A percentile compares a stretch with the other conserved stretches of the same genome.
Conservation (phyloP, 768 basidiomycete genomes). For the Tricholoma bakamatsutake region DNA sequence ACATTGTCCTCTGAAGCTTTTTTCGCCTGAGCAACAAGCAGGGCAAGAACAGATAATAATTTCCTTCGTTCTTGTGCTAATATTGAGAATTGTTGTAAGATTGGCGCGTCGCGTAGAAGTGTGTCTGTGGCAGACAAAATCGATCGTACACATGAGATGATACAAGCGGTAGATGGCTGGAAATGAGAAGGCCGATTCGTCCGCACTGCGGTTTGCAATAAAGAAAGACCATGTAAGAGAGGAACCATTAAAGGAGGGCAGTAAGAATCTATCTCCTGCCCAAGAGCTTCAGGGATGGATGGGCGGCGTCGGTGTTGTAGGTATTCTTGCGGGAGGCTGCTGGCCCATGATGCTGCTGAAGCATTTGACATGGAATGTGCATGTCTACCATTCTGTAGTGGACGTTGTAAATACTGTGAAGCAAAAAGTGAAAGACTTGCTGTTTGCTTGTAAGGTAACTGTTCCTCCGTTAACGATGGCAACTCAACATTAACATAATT, state of each 20-base stretch:
- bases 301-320: slow-evolving; percentile 37
- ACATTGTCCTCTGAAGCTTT: slow-evolving; percentile 49
- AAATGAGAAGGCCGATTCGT: slow-evolving; percentile 78
- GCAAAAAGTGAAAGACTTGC: slow-evolving; percentile 24
- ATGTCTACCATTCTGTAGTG: slow-evolving; percentile 36
- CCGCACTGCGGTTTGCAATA: slow-evolving; percentile 81
- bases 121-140: slow-evolving; percentile 82
- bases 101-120: slow-evolving; percentile 71
- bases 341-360: slow-evolving; percentile 52
- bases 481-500: slow-evolving; percentile 83
- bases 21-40: slow-evolving; percentile 76
- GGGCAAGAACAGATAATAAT: slow-evolving; percentile 75
- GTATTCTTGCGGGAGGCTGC: slow-evolving; percentile 31
- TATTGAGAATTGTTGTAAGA: slow-evolving; percentile 58
- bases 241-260: slow-evolving; percentile 79
- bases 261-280: slow-evolving; percentile 51
- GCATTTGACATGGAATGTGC: slow-evolving; percentile 43
- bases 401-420: slow-evolving; percentile 2
- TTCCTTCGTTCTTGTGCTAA: slow-evolving; percentile 77
- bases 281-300: slow-evolving; percentile 39
- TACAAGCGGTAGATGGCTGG: slow-evolving; percentile 89
- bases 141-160: slow-evolving; percentile 89
- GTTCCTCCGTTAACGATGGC: slow-evolving; percentile 51
- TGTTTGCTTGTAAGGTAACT: slow-evolving; percentile 39
- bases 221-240: slow-evolving; percentile 76